These are phyloP conservation scores for Nelumbo lutea DNA, from an alignment of 164 flowering plant species.

Conservation along the genomic window DNA sequence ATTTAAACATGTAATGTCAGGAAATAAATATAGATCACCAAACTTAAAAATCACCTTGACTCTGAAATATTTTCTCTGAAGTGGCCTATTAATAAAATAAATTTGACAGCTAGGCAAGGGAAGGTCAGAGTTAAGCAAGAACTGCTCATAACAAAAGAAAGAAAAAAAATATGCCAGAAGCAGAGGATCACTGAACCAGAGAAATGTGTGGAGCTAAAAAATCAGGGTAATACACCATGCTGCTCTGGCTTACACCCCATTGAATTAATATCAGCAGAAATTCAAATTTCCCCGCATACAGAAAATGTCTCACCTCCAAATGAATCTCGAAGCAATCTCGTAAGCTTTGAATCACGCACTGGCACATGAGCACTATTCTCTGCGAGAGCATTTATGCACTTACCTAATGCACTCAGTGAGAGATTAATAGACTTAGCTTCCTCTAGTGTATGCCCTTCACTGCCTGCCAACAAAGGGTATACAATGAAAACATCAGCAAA, in stretches of 20 bases:
- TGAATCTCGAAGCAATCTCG: slow-evolving; percentile 94
- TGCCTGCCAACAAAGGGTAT: slow-evolving; percentile 45
- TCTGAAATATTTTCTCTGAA: too few relatives aligned
- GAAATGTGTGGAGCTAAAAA: too few relatives aligned
- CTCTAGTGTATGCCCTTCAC: slow-evolving; percentile 93
- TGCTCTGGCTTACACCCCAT: too few relatives aligned
- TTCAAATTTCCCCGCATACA: not conserved
- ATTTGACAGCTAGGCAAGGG: too few relatives aligned
- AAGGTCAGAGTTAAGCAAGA: too few relatives aligned
- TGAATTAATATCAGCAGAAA: too few relatives aligned
- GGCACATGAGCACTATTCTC: slow-evolving; percentile 94
- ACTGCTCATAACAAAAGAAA: too few relatives aligned
- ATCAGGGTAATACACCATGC: too few relatives aligned
- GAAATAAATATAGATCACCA: not conserved
- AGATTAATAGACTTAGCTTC: slow-evolving; percentile 99
- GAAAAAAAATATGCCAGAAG: too few relatives aligned
- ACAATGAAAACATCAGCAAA: not conserved
- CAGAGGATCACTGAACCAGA: too few relatives aligned
- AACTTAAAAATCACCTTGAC: too few relatives aligned
- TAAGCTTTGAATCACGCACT: slow-evolving; percentile 94
- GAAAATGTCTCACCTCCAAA: slow-evolving; percentile 71
- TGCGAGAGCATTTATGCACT: slow-evolving; percentile 98
- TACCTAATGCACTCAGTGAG: slow-evolving; percentile 89
- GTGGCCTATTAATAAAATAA: too few relatives aligned
- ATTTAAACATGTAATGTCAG: slow-evolving; percentile 10